These are phyloP conservation scores for Globisporangium mamillatum DNA, from an alignment of 352 stramenopile genomes.

Conservation along the genomic window DNA sequence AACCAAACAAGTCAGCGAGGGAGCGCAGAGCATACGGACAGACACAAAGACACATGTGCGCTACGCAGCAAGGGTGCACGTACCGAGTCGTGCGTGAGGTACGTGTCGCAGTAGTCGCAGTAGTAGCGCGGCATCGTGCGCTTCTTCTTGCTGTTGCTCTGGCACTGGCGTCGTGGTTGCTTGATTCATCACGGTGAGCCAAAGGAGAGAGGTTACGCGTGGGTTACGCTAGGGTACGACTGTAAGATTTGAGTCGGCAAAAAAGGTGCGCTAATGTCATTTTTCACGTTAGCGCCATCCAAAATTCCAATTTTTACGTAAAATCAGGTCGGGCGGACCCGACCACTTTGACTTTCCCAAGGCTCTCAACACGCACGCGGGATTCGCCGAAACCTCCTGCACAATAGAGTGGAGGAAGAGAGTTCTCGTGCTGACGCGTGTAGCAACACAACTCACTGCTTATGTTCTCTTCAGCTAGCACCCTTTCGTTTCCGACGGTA, in stretches of 20 bases:
- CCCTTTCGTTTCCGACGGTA: too few relatives aligned
- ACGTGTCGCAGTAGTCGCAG: constrained; percentile 94
- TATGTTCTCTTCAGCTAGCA: too few relatives aligned
- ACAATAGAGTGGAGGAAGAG: too few relatives aligned
- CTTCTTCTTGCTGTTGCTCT: neutral
- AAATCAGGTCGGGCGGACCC: too few relatives aligned
- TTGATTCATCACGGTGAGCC: neutral
- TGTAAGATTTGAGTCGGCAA: neutral
- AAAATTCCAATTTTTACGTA: too few relatives aligned
- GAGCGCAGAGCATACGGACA: neutral
- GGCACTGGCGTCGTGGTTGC: neutral
- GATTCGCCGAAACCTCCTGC: too few relatives aligned
- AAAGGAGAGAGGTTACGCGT: neutral
- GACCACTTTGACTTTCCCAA: too few relatives aligned
- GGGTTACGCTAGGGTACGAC: neutral
- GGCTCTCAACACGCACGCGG: too few relatives aligned
- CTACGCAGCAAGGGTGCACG: neutral
- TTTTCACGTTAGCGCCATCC: too few relatives aligned
- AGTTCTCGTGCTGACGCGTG: too few relatives aligned
- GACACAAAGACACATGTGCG: neutral
- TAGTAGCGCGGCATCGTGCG: constrained; percentile 90
- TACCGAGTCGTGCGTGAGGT: constrained; percentile 93
- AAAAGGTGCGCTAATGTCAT: too few relatives aligned
- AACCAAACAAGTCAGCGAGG: neutral
- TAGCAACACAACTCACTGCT: too few relatives aligned